These are phyloP conservation scores for Ceratocystis cacaofunesta DNA, from an alignment of 2,329 filamentous ascomycete genomes.

Conservation along the genomic window DNA sequence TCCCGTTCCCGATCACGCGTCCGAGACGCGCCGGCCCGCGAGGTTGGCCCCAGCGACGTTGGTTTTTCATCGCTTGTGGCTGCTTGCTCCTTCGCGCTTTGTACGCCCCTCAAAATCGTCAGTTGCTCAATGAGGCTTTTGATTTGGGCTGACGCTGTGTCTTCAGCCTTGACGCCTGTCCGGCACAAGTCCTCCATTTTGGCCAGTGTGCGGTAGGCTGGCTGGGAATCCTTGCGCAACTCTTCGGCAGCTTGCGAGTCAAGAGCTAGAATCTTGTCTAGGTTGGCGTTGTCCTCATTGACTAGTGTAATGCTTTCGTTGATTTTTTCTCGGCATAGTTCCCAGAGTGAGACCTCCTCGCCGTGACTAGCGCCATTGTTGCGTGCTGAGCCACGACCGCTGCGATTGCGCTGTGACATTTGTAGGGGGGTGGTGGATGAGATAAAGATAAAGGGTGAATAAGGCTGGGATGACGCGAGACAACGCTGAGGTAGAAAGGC, in stretches of 20 bases:
- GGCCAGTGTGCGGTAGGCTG: slow-evolving; percentile 23
- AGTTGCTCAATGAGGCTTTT: slow-evolving; percentile 30
- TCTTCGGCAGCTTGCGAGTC: slow-evolving; percentile 30
- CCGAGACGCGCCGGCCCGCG: slow-evolving; percentile 9
- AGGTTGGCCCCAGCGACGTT: neutral
- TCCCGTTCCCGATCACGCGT: slow-evolving; percentile 16
- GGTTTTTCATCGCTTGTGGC: slow-evolving; percentile 11
- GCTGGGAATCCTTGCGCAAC: slow-evolving; percentile 24
- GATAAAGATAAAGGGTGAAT: neutral
- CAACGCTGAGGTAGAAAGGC: neutral
- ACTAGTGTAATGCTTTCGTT: slow-evolving; percentile 28
- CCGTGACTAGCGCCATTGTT: slow-evolving; percentile 31
- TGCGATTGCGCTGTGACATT: slow-evolving; percentile 33
- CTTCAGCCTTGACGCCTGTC: slow-evolving; percentile 29
- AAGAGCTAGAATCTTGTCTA: slow-evolving; percentile 27
- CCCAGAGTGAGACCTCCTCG: slow-evolving; percentile 32
- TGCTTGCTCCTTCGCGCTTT: slow-evolving; percentile 30
- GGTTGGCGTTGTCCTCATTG: slow-evolving; percentile 30
- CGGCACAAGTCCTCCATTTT: slow-evolving; percentile 31
- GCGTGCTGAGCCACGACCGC: slow-evolving; percentile 31
- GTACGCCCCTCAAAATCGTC: slow-evolving; percentile 29
- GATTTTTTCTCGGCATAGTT: slow-evolving; percentile 27
- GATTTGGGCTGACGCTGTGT: slow-evolving; percentile 26
- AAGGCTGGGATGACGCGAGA: neutral
- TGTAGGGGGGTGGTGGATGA: neutral